Conservation (phyloP, 805 yeast genomes). For the Kodamaea nitidulidarum region DNA sequence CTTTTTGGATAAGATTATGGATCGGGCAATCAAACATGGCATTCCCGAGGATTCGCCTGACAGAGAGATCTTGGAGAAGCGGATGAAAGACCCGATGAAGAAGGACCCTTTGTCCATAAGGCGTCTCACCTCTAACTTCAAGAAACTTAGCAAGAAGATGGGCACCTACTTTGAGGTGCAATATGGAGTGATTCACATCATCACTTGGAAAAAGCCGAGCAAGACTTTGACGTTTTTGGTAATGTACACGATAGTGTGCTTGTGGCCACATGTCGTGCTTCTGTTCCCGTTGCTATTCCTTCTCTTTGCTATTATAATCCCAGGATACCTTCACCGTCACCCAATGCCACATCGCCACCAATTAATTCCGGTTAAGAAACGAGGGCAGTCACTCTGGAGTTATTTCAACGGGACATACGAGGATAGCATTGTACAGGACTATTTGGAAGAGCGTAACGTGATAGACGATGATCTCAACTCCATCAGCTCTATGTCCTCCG, state of each 20-base stretch:
- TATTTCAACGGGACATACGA: conserved; percentile 29
- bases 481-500: conserved; percentile 10
- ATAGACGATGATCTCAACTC: conserved; percentile 8
- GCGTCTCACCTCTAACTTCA: conserved; percentile 53
- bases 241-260: conserved; percentile 60
- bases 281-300: conserved; percentile 59
- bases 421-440: conserved; percentile 31
- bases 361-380: conserved; percentile 39
- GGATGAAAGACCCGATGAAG: conserved; percentile 44
- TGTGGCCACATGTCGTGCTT: conserved; percentile 66
- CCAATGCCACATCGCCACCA: conserved; percentile 47
- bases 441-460: conserved; percentile 16
- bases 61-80: conserved; percentile 36
- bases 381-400: conserved; percentile 55
- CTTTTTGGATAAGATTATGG: conserved; percentile 57
- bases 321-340: conserved; percentile 66
- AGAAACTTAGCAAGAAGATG: conserved; percentile 51
- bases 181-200: conserved; percentile 52
- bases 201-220: conserved; percentile 75
- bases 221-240: conserved; percentile 60
- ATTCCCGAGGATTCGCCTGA: conserved; percentile 49
- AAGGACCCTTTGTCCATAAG: conserved; percentile 57
- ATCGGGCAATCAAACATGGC: conserved; percentile 47
- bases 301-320: conserved; percentile 57
- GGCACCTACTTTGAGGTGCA: conserved; percentile 57